These are phyloP conservation scores for Apiospora hydei DNA, from an alignment of 2,329 filamentous ascomycete genomes.

Conservation along the genomic window DNA sequence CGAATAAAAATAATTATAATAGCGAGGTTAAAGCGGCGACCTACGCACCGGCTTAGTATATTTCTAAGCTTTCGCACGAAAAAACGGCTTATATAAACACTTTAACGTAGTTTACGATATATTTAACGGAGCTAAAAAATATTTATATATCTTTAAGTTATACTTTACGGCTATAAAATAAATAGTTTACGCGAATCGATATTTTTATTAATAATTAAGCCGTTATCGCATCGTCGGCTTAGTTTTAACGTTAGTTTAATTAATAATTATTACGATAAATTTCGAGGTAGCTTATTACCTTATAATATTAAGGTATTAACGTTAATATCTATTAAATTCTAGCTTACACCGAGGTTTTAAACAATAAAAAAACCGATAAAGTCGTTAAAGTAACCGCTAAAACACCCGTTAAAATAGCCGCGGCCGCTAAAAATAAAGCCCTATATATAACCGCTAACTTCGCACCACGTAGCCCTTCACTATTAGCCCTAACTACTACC, in stretches of 20 bases:
- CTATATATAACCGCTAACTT: too few relatives aligned
- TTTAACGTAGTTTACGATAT: neutral
- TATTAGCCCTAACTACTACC: too few relatives aligned
- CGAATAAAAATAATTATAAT: neutral
- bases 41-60: neutral
- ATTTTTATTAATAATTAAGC: neutral
- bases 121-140: neutral
- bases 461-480: too few relatives aligned
- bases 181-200: neutral
- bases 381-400: neutral
- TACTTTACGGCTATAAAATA: neutral
- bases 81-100: neutral
- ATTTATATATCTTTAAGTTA: neutral
- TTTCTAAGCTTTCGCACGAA: too few relatives aligned
- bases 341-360: neutral
- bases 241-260: neutral
- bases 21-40: neutral
- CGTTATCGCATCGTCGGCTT: neutral
- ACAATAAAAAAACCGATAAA: neutral
- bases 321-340: neutral
- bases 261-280: neutral
- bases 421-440: too few relatives aligned
- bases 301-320: neutral
- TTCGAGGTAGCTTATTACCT: neutral
- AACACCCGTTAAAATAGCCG: too few relatives aligned